These are phyloP conservation scores for Psilocybe tampanensis DNA, from an alignment of 768 basidiomycete genomes.

Conservation along the genomic window DNA sequence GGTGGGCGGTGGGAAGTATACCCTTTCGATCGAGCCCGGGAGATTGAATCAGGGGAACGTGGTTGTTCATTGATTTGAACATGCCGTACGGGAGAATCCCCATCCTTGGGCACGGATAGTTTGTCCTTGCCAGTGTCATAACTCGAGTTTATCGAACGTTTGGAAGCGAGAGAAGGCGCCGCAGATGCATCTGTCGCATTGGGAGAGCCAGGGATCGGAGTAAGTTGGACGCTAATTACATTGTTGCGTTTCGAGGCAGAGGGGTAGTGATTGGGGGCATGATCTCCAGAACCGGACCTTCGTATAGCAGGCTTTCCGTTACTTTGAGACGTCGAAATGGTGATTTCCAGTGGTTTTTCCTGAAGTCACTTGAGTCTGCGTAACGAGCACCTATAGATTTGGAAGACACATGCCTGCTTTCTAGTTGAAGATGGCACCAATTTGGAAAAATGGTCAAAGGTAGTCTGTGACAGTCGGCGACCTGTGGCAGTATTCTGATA, in stretches of 20 bases:
- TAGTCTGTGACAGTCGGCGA: constrained; percentile 65
- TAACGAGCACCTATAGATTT: neutral
- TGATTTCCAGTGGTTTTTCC: constrained; percentile 4
- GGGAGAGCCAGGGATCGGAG: constrained; percentile 72
- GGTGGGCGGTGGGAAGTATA: constrained; percentile 56
- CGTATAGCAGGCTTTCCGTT: constrained; percentile 21
- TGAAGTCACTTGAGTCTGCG: neutral
- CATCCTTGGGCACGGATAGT: constrained; percentile 30
- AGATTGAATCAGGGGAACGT: constrained; percentile 35
- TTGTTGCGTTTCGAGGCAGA: constrained; percentile 32
- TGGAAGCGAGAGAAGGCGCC: constrained; percentile 54
- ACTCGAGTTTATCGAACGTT: constrained; percentile 28
- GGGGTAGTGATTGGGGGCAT: constrained; percentile 23
- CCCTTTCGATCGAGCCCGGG: constrained; percentile 54
- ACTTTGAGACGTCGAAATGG: constrained; percentile 12
- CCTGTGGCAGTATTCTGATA: constrained; percentile 70
- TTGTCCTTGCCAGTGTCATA: constrained; percentile 20
- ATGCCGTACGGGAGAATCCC: constrained; percentile 35
- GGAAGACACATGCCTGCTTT: constrained; percentile 26
- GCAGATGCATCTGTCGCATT: constrained; percentile 62
- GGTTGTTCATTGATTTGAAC: constrained; percentile 26
- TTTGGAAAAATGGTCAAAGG: constrained; percentile 45
- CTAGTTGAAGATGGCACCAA: constrained; percentile 30
- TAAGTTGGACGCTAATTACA: constrained; percentile 44
- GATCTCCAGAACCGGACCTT: constrained; percentile 32